phyloP scores from a whole-genome alignment of 768 basidiomycete species.

The Pleurotus tuber-regium region DNA sequence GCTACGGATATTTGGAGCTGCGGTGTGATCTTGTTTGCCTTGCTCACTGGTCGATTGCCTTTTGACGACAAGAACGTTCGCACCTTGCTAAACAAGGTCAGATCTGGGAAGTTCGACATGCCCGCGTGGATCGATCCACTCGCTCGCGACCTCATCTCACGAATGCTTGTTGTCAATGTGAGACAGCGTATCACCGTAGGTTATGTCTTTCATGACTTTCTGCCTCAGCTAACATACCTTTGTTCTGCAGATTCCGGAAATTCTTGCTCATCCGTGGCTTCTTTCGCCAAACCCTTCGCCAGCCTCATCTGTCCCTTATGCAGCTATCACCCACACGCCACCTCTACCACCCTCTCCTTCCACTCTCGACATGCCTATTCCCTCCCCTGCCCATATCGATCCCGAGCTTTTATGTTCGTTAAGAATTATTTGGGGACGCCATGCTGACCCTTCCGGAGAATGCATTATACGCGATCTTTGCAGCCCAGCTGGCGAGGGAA shows the following conservation, averaged over 20 bases:
- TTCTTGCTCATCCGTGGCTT: constrained; percentile 86
- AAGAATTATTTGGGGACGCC: constrained; percentile 80
- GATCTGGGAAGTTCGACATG: constrained; percentile 80
- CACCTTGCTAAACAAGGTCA: constrained; percentile 80
- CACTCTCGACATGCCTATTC: constrained; percentile 67
- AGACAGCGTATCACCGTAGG: constrained; percentile 75
- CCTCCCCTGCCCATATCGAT: constrained; percentile 70
- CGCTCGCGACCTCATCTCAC: constrained; percentile 77
- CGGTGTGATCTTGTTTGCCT: constrained; percentile 88
- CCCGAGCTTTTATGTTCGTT: constrained; percentile 75
- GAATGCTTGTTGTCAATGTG: constrained; percentile 90
- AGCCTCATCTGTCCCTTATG: constrained; percentile 20
- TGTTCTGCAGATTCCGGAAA: constrained; percentile 71
- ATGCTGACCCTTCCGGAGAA: constrained; percentile 42
- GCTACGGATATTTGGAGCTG: constrained; percentile 97
- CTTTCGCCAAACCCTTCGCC: constrained; percentile 42
- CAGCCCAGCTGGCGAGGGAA: constrained; percentile 64
- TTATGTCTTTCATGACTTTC: constrained; percentile 12
- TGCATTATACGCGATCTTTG: constrained; percentile 65
- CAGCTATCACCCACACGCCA: constrained; percentile 20
- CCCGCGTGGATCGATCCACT: constrained; percentile 78
- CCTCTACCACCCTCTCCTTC: constrained; percentile 61
- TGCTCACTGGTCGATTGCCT: constrained; percentile 87
- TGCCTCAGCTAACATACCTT: neutral
- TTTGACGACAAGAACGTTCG: constrained; percentile 91